Base-by-base conservation (phyloP, 2,329 filamentous ascomycete species). In the Ceratocystis harringtonii region DNA sequence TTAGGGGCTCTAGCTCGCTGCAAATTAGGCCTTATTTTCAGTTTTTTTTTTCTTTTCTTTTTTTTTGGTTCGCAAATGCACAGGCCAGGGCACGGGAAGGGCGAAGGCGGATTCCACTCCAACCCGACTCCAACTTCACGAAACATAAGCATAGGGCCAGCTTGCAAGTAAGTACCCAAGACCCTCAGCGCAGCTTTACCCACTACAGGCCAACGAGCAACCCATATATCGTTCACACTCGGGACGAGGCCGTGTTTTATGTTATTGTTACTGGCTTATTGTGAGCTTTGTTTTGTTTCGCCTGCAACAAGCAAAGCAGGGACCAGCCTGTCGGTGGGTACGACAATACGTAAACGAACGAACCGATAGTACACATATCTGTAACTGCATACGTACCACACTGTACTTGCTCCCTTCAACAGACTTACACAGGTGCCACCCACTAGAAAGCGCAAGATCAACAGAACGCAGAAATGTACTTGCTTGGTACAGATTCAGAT, bases 311-410 rank as follows among this genome's bases (percentile, higher is more conserved):
- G 32, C 22, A 17, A 19, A 32, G 52, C 52, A 30, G 17, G 52
- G 52, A 10, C 52, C 52, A 58, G 25, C 28, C n/a, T 58, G 12
- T 17, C 7, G 7, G 15, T 32, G 28, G 15, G 52, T 58, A 30
- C 28, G 6, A 58, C 52, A 30, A 30, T 58, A 58, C 52, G 52
- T 58, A 58, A 58, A 58, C 52, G 52, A 58, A 58, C 28, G 28
- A 58, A 58, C 52, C 52, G 25, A 58, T 30, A 58, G 28, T n/a
- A 58, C 52, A 32, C 52, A 58, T 32, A 58, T 30, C 52, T 58
- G 52, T 58, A 58, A 58, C 52, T 58, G 52, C 52, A 58, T 58
- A 58, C 52, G 52, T 32, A 58, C 52, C 25, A 58, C 52, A 7
- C 28, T 36, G 50, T 55, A 55, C 50, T 19, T 22, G 10, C 17